A percentile compares a stretch with the other conserved stretches of the same genome.
These are phyloP conservation scores for Cyclotella baltica DNA, from an alignment of 108 stramenopile genomes.

Conservation along the genomic window DNA sequence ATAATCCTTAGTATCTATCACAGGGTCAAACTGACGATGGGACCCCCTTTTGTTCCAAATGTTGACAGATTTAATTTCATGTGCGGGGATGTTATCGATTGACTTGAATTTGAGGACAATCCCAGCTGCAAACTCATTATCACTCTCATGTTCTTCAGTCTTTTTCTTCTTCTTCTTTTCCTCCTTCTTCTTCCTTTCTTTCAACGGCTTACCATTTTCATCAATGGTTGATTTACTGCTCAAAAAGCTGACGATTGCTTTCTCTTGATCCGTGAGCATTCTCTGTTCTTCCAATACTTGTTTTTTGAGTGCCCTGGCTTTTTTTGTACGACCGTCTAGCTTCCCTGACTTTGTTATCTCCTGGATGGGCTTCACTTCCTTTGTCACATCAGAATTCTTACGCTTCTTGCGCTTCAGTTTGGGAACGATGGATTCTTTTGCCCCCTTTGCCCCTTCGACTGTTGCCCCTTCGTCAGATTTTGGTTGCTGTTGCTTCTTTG, in stretches of 20 bases:
- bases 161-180: conserved; percentile 1
- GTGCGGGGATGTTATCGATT: conserved; percentile 14
- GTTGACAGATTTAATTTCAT: conserved; percentile 30
- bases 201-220: neutral
- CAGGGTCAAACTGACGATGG: neutral
- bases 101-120: conserved; percentile 36
- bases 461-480: neutral
- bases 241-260: conserved; percentile 9
- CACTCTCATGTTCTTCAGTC: neutral
- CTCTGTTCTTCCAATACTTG: neutral
- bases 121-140: conserved; percentile 29
- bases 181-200: neutral
- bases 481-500: neutral
- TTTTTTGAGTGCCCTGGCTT: conserved; percentile 4
- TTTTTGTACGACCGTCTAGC: conserved; percentile 14
- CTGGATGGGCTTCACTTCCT: conserved; percentile 3
- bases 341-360: conserved; percentile 20
- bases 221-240: neutral
- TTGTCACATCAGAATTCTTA: conserved; percentile 1
- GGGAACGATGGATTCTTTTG: neutral
- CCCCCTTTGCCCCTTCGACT: neutral
- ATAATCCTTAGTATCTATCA: conserved; percentile 4
- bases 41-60: conserved; percentile 30
- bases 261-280: conserved; percentile 8
- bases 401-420: neutral